phyloP scores from a whole-genome alignment of 768 basidiomycete species.

The Grammothele lineata region DNA sequence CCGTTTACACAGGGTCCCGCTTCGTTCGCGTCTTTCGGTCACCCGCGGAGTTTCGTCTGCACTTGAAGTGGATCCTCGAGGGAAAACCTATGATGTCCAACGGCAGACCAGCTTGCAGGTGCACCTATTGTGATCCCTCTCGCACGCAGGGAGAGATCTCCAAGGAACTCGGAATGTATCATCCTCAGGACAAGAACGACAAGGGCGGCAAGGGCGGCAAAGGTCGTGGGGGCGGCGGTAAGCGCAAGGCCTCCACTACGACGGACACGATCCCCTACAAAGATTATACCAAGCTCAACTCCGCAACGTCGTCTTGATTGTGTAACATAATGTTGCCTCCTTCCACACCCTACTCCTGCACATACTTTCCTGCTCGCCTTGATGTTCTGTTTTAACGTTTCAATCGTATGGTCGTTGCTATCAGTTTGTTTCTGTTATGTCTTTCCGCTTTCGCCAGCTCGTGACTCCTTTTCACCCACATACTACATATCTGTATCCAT shows the following conservation, averaged over 20 bases:
- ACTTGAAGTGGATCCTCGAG: slow-evolving; percentile 20
- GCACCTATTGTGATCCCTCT: slow-evolving; percentile 20
- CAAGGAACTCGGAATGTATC: slow-evolving; percentile 2
- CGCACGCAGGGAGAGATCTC: slow-evolving; percentile 20
- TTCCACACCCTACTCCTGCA: not conserved
- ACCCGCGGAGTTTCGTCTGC: slow-evolving; percentile 22
- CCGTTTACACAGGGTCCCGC: slow-evolving; percentile 8
- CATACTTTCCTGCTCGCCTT: not conserved
- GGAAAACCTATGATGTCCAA: slow-evolving; percentile 14
- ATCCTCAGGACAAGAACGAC: slow-evolving; percentile 6
- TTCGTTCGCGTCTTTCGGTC: slow-evolving; percentile 20
- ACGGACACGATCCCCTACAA: slow-evolving; percentile 14
- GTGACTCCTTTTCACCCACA: too few relatives aligned
- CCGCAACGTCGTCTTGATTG: not conserved
- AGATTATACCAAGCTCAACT: slow-evolving; percentile 19
- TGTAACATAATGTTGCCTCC: not conserved
- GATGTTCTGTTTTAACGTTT: not conserved
- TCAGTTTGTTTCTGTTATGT: not conserved
- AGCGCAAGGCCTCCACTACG: not conserved
- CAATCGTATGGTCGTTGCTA: not conserved
- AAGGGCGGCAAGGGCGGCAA: not conserved
- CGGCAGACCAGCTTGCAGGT: slow-evolving; percentile 18
- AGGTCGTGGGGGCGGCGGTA: not conserved
- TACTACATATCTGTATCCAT: not conserved
- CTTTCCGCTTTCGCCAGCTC: not conserved